These are phyloP conservation scores for Phialocephala subalpina DNA, from an alignment of 2,329 filamentous ascomycete species.

Conservation along the genomic window DNA sequence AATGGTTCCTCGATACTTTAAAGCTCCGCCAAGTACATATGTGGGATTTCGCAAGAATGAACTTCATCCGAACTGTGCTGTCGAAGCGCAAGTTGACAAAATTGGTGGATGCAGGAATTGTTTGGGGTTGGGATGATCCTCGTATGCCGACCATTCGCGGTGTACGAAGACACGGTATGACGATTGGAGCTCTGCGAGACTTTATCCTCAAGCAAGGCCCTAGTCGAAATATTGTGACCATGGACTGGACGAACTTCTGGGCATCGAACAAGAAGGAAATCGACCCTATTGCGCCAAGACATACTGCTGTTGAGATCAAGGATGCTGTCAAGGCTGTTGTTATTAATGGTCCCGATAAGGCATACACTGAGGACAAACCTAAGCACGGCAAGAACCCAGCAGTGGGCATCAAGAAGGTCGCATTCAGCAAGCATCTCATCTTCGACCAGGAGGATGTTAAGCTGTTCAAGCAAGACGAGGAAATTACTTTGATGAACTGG, in stretches of 20 bases:
- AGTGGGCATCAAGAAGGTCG: conserved; percentile 85
- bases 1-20: conserved; percentile 82
- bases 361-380: conserved; percentile 77
- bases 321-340: conserved; percentile 76
- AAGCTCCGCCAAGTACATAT: conserved; percentile 80
- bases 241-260: conserved; percentile 84
- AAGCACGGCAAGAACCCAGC: conserved; percentile 90
- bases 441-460: conserved; percentile 89
- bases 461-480: conserved; percentile 83
- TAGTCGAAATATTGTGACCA: conserved; percentile 82
- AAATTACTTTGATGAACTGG: conserved; percentile 97
- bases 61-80: conserved; percentile 83
- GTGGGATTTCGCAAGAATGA: conserved; percentile 86
- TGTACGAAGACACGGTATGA: conserved; percentile 80
- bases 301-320: conserved; percentile 76
- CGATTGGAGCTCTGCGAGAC: conserved; percentile 78
- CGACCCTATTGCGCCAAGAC: conserved; percentile 77
- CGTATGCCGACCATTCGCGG: conserved; percentile 87
- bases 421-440: conserved; percentile 77
- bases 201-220: conserved; percentile 88
- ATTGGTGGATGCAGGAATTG: conserved; percentile 77
- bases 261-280: conserved; percentile 80
- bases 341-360: conserved; percentile 67
- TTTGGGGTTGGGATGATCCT: conserved; percentile 88
- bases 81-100: conserved; percentile 89